Evolutionary conservation across 2,329 filamentous ascomycete species (phyloP).

Genomic region (Pseudogymnoascus sp.): DNA sequence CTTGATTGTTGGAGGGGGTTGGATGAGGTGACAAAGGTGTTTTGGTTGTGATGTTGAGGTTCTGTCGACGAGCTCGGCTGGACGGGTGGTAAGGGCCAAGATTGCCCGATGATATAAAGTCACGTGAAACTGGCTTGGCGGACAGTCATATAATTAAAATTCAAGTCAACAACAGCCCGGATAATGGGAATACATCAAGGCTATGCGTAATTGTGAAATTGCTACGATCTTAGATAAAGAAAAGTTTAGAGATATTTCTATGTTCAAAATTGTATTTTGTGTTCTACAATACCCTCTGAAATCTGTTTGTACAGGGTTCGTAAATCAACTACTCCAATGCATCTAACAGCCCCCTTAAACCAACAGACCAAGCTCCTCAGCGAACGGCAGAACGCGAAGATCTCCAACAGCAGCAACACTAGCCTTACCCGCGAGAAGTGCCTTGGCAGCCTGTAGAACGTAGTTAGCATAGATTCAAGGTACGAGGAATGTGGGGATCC

Average conservation of each 20-base stretch:
- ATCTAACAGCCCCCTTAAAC: conserved; percentile 57
- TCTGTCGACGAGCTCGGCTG: conserved; percentile 17
- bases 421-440: conserved; percentile 80
- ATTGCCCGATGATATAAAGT: neutral
- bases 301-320: conserved; percentile 31
- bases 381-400: conserved; percentile 82
- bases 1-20: conserved; percentile 20
- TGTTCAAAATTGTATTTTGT: conserved; percentile 18
- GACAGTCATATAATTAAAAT: neutral
- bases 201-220: conserved; percentile 8
- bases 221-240: neutral
- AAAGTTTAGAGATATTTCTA: conserved; percentile 13
- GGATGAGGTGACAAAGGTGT: conserved; percentile 15
- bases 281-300: conserved; percentile 31
- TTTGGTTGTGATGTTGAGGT: conserved; percentile 16
- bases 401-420: conserved; percentile 87
- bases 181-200: conserved; percentile 5
- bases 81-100: conserved; percentile 9
- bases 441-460: conserved; percentile 67
- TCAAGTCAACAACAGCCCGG: neutral
- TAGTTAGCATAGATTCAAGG: conserved; percentile 26
- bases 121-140: neutral
- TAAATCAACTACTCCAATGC: conserved; percentile 12
- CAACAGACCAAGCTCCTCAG: conserved; percentile 86
- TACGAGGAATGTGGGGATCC: conserved; percentile 29